Evolutionary conservation across 768 basidiomycete species (phyloP).

Genomic region (Russula sp.): DNA sequence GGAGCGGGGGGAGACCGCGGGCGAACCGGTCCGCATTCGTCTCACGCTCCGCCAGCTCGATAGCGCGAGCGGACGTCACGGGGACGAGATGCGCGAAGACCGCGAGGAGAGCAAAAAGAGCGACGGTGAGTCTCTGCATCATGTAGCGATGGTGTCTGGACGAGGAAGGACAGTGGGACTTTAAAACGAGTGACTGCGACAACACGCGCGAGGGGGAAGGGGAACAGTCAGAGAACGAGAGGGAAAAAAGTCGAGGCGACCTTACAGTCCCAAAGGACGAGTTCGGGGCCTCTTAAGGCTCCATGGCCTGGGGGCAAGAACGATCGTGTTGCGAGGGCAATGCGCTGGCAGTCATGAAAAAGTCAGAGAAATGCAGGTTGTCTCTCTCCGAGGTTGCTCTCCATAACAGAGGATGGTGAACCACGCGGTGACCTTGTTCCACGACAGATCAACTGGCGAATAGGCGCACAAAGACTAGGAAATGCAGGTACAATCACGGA

Average conservation of each 20-base stretch:
- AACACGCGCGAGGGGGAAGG: not conserved
- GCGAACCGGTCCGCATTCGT: not conserved
- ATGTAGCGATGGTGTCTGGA: not conserved
- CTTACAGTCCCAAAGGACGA: not conserved
- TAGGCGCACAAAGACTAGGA: not conserved
- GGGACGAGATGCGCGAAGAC: constrained; percentile 1
- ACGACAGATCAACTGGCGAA: not conserved
- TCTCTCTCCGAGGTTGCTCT: not conserved
- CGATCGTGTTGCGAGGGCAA: not conserved
- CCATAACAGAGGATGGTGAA: not conserved
- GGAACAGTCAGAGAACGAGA: not conserved
- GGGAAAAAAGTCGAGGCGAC: not conserved
- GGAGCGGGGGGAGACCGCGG: not conserved
- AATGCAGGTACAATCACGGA: not conserved
- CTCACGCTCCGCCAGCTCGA: not conserved
- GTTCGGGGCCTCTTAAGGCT: not conserved
- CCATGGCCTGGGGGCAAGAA: not conserved
- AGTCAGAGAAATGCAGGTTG: not conserved
- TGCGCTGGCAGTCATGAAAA: not conserved
- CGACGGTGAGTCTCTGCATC: constrained; percentile 7
- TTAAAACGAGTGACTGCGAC: not conserved
- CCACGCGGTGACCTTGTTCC: not conserved
- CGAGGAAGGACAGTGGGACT: not conserved
- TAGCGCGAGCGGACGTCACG: not conserved
- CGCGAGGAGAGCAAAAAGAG: constrained; percentile 5